Base-by-base conservation (phyloP, 2,329 filamentous ascomycete genomes). In the Diplodia sapinea region DNA sequence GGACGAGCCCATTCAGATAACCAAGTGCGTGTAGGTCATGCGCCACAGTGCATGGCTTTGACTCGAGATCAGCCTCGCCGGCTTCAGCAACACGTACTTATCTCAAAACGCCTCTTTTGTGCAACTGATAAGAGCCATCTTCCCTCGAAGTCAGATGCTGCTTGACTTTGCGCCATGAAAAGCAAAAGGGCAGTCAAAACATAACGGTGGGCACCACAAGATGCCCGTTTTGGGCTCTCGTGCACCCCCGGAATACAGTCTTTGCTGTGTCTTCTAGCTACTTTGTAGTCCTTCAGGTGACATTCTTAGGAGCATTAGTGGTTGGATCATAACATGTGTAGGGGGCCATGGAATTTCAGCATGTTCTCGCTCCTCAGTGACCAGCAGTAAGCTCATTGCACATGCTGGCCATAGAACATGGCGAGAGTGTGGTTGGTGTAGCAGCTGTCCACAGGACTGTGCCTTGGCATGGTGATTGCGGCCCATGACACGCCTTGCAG, bases 401-500 rank as follows among this genome's bases (percentile, higher is more conserved):
- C 59, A 49, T 38, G 31, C 59, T n/a, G 36, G 47, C 47, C 59
- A 63, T 38, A 26, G 59, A 51, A 51, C 29, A 38, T 31, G 17
- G 59, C 59, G 59, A 63, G 57, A 50, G 3, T 23, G 38, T 31
- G 43, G 17, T 63, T 38, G 40, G 29, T 66, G 64, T 66, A 20
- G 64, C 64, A 66, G 54, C 43, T 31, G 33, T 49, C 52, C 43
- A 59, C 52, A 66, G 11, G 52, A 51, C 36, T 20, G 47, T 51
- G 59, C 59, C 31, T 47, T 52, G 64, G 31, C 54, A 38, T 54
- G 33, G 7, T 12, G n/a, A 12, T 23, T 40, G 54, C 52, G 43
- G 64, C 64, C 11, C 40, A 49, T 40, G 64, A 23, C 52, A 66
- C 52, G 43, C 54, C 52, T 57, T n/a, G 51, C 64, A 66, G 64